Conservation (phyloP, 2,329 filamentous ascomycete species). For the Aspergillus sp. region DNA sequence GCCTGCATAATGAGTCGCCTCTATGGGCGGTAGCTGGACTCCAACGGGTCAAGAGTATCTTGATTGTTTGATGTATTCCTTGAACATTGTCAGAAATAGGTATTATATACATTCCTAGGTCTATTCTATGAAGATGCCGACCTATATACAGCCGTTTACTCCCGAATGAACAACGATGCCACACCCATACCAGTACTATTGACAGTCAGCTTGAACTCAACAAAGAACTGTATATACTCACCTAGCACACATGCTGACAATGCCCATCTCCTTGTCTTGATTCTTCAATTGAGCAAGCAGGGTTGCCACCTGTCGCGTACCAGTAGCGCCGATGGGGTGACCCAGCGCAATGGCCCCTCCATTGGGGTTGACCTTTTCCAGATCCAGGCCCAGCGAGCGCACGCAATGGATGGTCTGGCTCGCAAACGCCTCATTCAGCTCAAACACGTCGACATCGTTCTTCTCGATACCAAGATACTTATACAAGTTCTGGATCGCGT, state of each 20-base stretch:
- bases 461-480: conserved; percentile 69
- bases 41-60: too few species aligned
- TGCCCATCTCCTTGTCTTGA: conserved; percentile 78
- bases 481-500: conserved; percentile 72
- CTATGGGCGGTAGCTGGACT: too few species aligned
- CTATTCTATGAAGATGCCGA: background rate
- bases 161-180: conserved; percentile 22
- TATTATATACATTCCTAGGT: background rate
- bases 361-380: conserved; percentile 75
- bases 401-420: conserved; percentile 93
- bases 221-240: conserved; percentile 34
- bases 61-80: too few species aligned
- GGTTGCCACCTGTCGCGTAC: conserved; percentile 81
- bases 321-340: conserved; percentile 83
- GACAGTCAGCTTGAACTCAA: conserved; percentile 1
- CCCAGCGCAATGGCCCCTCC: conserved; percentile 89
- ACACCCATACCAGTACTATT: conserved; percentile 25
- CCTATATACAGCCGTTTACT: conserved; percentile 7
- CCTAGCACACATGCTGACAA: conserved; percentile 84
- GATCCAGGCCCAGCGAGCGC: conserved; percentile 59
- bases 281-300: conserved; percentile 78
- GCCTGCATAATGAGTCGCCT: too few species aligned
- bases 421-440: conserved; percentile 94
- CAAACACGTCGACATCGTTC: conserved; percentile 79
- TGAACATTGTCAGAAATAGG: too few species aligned